A percentile compares a stretch with the other conserved stretches of the same genome.
Evolutionary conservation across 2,329 filamentous ascomycete genomes (phyloP).

Genomic region (Didymella pinodella): DNA sequence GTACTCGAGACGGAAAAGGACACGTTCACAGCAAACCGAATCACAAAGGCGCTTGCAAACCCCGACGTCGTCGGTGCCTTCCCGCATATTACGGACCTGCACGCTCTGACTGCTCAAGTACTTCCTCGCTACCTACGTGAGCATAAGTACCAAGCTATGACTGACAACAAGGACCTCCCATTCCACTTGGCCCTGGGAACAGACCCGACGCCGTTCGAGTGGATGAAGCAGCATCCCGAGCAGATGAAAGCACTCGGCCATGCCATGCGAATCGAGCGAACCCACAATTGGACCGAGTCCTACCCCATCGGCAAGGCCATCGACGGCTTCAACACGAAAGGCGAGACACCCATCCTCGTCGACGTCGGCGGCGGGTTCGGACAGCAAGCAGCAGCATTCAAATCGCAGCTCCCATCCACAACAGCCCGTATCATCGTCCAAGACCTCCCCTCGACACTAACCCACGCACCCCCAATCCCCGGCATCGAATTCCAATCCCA

Average conservation of each 20-base stretch:
- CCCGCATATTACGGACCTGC: conserved; percentile 34
- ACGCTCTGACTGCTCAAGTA: conserved; percentile 31
- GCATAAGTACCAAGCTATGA: conserved; percentile 38
- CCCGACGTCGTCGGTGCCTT: conserved; percentile 38
- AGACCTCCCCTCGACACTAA: conserved; percentile 37
- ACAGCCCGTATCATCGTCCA: conserved; percentile 37
- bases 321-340: conserved; percentile 21
- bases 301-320: conserved; percentile 33
- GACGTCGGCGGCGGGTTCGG: conserved; percentile 48
- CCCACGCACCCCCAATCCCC: conserved; percentile 21
- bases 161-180: conserved; percentile 33
- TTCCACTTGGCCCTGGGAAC: conserved; percentile 41
- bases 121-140: conserved; percentile 44
- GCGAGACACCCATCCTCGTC: conserved; percentile 36
- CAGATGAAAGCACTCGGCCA: conserved; percentile 41
- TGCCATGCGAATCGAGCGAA: conserved; percentile 38
- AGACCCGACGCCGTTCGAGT: conserved; percentile 39
- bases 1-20: conserved; percentile 41
- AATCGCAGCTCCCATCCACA: conserved; percentile 24
- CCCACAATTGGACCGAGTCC: conserved; percentile 29
- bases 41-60: conserved; percentile 40
- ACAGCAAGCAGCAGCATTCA: conserved; percentile 35
- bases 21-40: conserved; percentile 40
- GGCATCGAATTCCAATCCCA: conserved; percentile 42
- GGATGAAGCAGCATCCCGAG: conserved; percentile 34